Conservation (phyloP, 2,329 filamentous ascomycete species). For the Colletotrichum cordylinicola region DNA sequence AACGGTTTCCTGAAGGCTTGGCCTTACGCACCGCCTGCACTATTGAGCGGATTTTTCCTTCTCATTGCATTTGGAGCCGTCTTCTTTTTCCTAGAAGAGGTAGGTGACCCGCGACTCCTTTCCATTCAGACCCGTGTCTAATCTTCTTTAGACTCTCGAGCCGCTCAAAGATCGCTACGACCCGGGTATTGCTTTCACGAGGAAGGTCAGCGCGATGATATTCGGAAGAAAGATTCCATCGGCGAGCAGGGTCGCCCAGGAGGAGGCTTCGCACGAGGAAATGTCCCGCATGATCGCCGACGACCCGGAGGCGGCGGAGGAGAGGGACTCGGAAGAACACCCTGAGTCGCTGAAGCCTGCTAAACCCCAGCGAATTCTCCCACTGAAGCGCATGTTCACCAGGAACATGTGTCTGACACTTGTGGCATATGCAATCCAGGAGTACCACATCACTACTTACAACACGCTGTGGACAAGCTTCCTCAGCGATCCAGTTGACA, state of each 20-base stretch:
- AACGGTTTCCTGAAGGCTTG: not conserved
- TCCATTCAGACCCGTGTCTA: not conserved
- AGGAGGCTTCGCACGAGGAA: not conserved
- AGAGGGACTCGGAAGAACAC: not conserved
- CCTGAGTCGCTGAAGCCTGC: not conserved
- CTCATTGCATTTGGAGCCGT: not conserved
- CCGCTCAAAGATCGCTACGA: not conserved
- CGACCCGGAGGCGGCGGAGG: not conserved
- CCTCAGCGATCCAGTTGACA: not conserved
- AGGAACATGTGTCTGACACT: not conserved
- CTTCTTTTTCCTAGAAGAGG: conserved; percentile 8
- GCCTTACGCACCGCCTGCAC: not conserved
- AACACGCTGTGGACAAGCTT: conserved; percentile 1
- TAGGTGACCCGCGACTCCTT: not conserved
- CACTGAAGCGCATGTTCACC: not conserved
- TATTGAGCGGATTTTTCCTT: not conserved
- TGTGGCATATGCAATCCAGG: not conserved
- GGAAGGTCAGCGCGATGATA: not conserved
- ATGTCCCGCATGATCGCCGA: not conserved
- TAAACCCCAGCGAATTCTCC: not conserved
- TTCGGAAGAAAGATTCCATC: not conserved
- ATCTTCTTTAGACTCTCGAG: not conserved
- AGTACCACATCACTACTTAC: conserved; percentile 1
- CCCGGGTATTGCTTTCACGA: not conserved
- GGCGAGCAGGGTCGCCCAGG: not conserved